A percentile compares a stretch with the other conserved stretches of the same genome.
Conservation (phyloP, 2,329 filamentous ascomycete genomes). For the Aciculosporium take region DNA sequence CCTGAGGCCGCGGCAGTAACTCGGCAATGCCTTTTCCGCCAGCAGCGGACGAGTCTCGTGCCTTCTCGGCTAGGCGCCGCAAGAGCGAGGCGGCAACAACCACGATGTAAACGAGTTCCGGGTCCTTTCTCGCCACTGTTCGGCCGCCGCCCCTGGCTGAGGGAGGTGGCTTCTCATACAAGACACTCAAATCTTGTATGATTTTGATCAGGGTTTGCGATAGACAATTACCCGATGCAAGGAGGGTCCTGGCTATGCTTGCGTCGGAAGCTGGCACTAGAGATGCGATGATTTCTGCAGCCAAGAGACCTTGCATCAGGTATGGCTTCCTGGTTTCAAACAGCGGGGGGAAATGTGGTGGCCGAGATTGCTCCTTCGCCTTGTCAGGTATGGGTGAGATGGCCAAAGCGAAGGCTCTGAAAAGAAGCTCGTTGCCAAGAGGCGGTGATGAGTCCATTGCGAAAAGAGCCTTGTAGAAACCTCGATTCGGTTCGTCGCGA, state of each 20-base stretch:
- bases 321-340: constrained; percentile 77
- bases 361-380: constrained; percentile 34
- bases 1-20: constrained; percentile 52
- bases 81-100: constrained; percentile 54
- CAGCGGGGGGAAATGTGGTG: constrained; percentile 46
- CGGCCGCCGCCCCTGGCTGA: constrained; percentile 17
- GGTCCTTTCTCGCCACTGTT: constrained; percentile 27
- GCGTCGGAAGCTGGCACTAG: constrained; percentile 59
- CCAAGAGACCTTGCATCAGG: constrained; percentile 81
- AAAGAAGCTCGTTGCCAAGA: constrained; percentile 65
- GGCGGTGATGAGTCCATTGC: constrained; percentile 50
- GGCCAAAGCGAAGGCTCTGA: constrained; percentile 72
- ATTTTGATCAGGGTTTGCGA: constrained; percentile 65
- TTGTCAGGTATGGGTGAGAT: constrained; percentile 72
- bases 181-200: constrained; percentile 54
- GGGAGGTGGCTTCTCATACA: constrained; percentile 30
- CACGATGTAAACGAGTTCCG: constrained; percentile 47
- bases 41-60: constrained; percentile 39
- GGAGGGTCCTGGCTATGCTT: constrained; percentile 62
- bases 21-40: constrained; percentile 39
- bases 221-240: constrained; percentile 72
- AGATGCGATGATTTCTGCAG: constrained; percentile 74
- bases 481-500: constrained; percentile 82
- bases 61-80: constrained; percentile 55
- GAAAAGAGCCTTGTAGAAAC: constrained; percentile 72